Base-by-base conservation (phyloP, 225 moss, liverwort and hornwort species). In the Physcomitrium patens region DNA sequence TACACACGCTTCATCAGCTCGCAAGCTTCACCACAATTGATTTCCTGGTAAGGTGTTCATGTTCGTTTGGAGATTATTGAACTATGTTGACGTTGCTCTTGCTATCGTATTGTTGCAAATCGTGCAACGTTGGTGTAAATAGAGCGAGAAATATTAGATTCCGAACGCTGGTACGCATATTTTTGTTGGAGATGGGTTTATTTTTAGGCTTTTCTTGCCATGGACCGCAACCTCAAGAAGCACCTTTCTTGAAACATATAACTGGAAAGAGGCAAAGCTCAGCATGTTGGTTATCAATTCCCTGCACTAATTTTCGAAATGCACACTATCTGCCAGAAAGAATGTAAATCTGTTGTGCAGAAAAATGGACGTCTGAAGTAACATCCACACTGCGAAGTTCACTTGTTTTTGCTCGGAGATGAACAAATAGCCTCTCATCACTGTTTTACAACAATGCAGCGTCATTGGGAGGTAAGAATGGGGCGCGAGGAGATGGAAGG, bases 401-500 rank as follows among this genome's bases (percentile, higher is more conserved):
- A 26, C 42, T 12, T 57, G 28, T 72, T 22, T 52, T 42, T 67
- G 26, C 22, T 42, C 31, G 5, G 15, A 44, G 41, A 43, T 41
- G 31, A 67, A 51, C 50, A n/a, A 13, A 20, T 5, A 65, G 61
- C 71, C 47, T 37, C 55, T 41, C 24, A 49, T 47, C 53, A 3
- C 50, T 24, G 58, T 48, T 58, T 59, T n/a, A 55, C 44, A 24
- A n/a, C 52, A 22, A 78, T 81, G 84, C 78, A 81, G 78, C 81
- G 60, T 63, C 72, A 68, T 49, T 76, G 65, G 78, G 68, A 79
- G 78, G 85, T 72, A 75, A 65, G 47, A 42, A 20, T 51, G 15
- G 22, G 80, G 28, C 63, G 55, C 49, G 67, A 76, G 64, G 71
- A 75, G 41, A 65, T 83, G 46, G 73, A 74, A 62, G 87, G 60